These are phyloP conservation scores for Nakazawaea molendinolei DNA, from an alignment of 805 yeast species.

Conservation along the genomic window DNA sequence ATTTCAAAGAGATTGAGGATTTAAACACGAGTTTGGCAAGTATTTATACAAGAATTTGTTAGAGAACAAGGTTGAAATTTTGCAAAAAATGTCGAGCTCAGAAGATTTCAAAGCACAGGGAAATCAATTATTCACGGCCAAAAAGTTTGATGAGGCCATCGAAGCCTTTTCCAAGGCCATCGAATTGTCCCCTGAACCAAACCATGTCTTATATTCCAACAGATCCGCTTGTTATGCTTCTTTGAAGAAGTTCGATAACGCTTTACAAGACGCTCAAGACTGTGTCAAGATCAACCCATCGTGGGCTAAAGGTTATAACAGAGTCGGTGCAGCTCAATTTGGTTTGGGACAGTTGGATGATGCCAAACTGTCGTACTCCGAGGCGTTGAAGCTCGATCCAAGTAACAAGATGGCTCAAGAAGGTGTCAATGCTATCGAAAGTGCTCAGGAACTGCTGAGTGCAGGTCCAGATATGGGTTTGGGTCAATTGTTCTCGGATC, in stretches of 20 bases:
- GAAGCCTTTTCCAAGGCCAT: conserved; percentile 83
- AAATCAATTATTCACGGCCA: conserved; percentile 85
- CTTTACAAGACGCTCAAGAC: conserved; percentile 79
- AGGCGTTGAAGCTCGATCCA: conserved; percentile 78
- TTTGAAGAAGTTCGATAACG: conserved; percentile 61
- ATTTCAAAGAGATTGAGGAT: no score
- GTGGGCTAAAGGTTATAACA: conserved; percentile 94
- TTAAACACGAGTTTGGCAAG: no score
- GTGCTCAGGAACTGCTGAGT: conserved; percentile 33
- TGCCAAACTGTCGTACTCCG: conserved; percentile 64
- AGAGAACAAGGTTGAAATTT: no score
- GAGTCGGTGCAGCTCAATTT: conserved; percentile 87
- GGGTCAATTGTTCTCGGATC: conserved; percentile 74
- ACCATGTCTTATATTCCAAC: conserved; percentile 89
- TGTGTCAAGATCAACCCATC: conserved; percentile 74
- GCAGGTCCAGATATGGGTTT: conserved; percentile 62
- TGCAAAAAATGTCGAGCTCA: conserved; percentile 29
- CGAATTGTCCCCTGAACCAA: conserved; percentile 72
- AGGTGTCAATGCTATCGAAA: conserved; percentile 68
- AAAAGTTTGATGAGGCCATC: conserved; percentile 75
- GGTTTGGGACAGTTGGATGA: conserved; percentile 80
- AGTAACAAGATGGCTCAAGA: conserved; percentile 79
- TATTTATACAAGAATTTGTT: no score
- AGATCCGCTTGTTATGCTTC: conserved; percentile 91
- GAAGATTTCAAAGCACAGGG: conserved; percentile 88